phyloP scores from a whole-genome alignment of 2,329 filamentous ascomycete genomes.

The Magnaporthiopsis poae region DNA sequence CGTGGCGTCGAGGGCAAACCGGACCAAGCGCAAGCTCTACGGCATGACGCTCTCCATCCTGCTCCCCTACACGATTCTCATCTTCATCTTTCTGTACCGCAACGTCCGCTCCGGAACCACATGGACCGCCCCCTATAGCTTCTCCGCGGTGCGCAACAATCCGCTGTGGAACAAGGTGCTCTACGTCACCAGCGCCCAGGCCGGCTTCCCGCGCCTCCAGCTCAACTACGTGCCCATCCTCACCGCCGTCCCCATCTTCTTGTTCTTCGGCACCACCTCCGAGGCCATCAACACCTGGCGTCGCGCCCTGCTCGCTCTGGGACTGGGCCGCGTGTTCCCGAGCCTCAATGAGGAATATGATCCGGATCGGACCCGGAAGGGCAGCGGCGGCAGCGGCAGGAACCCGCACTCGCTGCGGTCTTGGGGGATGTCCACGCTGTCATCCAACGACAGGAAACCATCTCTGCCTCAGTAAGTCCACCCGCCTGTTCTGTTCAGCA shows the following conservation, averaged over 20 bases:
- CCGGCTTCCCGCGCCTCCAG: slow-evolving; percentile 32
- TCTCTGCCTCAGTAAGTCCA: neutral
- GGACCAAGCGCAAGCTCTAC: slow-evolving; percentile 44
- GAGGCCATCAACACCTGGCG: slow-evolving; percentile 44
- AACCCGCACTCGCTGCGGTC: slow-evolving; percentile 5
- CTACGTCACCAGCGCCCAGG: slow-evolving; percentile 31
- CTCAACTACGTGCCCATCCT: slow-evolving; percentile 39
- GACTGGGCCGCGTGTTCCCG: slow-evolving; percentile 35
- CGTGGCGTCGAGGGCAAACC: slow-evolving; percentile 32
- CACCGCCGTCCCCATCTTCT: slow-evolving; percentile 37
- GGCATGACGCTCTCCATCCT: slow-evolving; percentile 44
- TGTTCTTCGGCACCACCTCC: slow-evolving; percentile 47
- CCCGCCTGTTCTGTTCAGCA: neutral
- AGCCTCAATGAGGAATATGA: slow-evolving; percentile 24
- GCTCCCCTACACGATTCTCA: slow-evolving; percentile 40
- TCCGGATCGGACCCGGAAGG: slow-evolving; percentile 13
- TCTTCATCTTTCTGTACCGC: slow-evolving; percentile 28
- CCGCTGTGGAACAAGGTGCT: slow-evolving; percentile 38
- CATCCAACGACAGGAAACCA: neutral
- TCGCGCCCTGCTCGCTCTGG: slow-evolving; percentile 25
- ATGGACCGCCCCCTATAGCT: slow-evolving; percentile 30
- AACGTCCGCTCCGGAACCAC: slow-evolving; percentile 28
- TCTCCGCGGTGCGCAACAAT: slow-evolving; percentile 28
- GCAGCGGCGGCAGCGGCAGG: neutral
- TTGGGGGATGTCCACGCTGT: neutral